phyloP scores from a whole-genome alignment of 495 filamentous ascomycete genomes.

The Penicillium mononematosum region DNA sequence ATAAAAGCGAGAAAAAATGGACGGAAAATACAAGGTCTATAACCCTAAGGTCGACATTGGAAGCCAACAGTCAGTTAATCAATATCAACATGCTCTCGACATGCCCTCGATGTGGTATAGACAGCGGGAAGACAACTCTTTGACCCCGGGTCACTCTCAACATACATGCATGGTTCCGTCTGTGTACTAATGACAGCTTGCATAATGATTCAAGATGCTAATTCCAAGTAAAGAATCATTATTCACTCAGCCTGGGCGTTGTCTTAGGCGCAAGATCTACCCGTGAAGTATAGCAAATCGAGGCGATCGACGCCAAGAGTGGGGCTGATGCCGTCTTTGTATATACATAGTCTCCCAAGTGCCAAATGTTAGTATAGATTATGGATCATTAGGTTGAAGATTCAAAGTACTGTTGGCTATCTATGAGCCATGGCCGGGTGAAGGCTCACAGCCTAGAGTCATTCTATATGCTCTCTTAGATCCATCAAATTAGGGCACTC shows the following conservation, averaged over 20 bases:
- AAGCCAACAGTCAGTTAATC: neutral
- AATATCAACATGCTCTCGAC: neutral
- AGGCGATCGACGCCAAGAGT: slow-evolving; percentile 4
- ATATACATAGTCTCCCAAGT: neutral
- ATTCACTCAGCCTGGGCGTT: neutral
- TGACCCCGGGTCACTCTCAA: neutral
- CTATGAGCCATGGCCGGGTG: neutral
- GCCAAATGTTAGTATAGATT: neutral
- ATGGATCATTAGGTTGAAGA: neutral
- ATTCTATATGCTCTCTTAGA: neutral
- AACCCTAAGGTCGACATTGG: no score
- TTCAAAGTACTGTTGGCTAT: neutral
- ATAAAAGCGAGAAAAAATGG: neutral
- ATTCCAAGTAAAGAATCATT: neutral
- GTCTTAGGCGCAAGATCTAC: neutral
- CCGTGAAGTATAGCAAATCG: neutral
- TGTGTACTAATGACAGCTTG: neutral
- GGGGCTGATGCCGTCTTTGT: neutral
- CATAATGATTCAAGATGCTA: neutral
- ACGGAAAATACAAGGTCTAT: neutral
- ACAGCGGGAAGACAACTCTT: neutral
- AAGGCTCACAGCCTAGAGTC: neutral
- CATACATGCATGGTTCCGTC: neutral
- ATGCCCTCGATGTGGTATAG: neutral
- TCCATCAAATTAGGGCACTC: neutral